Percentiles rank a stretch among this genome's conserved stretches.
Conservation (phyloP, 805 yeast species). For the Saccharomyces kudriavzevii region DNA sequence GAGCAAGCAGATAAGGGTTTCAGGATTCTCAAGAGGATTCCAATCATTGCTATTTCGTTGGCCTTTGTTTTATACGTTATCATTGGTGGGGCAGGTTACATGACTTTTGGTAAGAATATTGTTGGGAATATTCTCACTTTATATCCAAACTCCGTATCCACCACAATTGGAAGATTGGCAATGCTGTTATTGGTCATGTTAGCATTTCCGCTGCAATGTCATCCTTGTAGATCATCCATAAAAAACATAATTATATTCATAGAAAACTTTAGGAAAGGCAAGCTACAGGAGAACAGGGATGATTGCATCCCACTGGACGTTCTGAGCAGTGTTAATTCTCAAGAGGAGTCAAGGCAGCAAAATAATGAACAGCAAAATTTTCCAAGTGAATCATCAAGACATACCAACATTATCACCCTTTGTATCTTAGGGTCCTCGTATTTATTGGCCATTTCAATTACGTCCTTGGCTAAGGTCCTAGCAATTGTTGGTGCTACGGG, state of each 20-base stretch:
- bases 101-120: conserved; percentile 77
- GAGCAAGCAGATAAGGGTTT: conserved; percentile 57
- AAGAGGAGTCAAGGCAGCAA: not conserved
- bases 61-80: conserved; percentile 56
- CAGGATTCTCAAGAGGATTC: conserved; percentile 39
- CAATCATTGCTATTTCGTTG: conserved; percentile 45
- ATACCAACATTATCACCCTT: conserved; percentile 38
- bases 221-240: conserved; percentile 79
- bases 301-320: not conserved
- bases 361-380: conserved; percentile 11
- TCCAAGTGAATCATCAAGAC: conserved; percentile 6
- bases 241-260: conserved; percentile 59
- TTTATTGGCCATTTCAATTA: conserved; percentile 47
- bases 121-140: conserved; percentile 71
- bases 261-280: conserved; percentile 1
- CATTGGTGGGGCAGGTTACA: conserved; percentile 77
- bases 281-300: not conserved
- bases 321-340: not conserved
- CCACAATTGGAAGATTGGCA: conserved; percentile 72
- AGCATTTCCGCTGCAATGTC: conserved; percentile 85
- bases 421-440: conserved; percentile 42
- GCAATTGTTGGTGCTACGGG: conserved; percentile 80
- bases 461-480: conserved; percentile 59
- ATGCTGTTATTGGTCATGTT: conserved; percentile 73
- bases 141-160: conserved; percentile 57